Conservation (phyloP, 2,329 filamentous ascomycete species). For the Cryphonectria naterciae region DNA sequence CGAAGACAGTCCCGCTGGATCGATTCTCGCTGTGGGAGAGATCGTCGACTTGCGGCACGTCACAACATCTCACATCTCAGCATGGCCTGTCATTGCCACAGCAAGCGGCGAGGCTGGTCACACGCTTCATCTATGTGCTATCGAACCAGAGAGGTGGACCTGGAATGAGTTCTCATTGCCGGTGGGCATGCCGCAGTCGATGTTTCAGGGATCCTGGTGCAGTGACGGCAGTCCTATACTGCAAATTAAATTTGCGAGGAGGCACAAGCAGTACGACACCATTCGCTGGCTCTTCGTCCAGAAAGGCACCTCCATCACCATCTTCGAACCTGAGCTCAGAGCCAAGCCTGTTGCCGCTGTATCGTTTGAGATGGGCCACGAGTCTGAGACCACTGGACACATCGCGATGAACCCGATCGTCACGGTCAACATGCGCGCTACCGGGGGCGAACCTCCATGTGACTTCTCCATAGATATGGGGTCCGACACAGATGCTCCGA, state of each 20-base stretch:
- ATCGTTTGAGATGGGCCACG: slow-evolving; percentile 25
- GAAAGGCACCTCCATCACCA: slow-evolving; percentile 53
- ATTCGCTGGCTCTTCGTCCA: slow-evolving; percentile 59
- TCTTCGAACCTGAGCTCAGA: slow-evolving; percentile 57
- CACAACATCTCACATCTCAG: slow-evolving; percentile 29
- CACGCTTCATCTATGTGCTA: slow-evolving; percentile 57
- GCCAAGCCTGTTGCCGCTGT: slow-evolving; percentile 39
- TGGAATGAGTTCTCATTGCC: slow-evolving; percentile 46
- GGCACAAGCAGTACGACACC: slow-evolving; percentile 41
- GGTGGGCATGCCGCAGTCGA: slow-evolving; percentile 15
- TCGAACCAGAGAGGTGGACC: slow-evolving; percentile 56
- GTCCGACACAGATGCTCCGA: slow-evolving; percentile 53
- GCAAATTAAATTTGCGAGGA: slow-evolving; percentile 54
- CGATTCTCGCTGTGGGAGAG: slow-evolving; percentile 61
- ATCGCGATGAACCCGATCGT: slow-evolving; percentile 61
- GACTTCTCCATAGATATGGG: slow-evolving; percentile 69
- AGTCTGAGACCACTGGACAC: slow-evolving; percentile 47
- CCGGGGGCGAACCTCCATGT: slow-evolving; percentile 59
- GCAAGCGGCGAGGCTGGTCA: slow-evolving; percentile 62
- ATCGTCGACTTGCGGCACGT: slow-evolving; percentile 47
- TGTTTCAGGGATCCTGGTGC: slow-evolving; percentile 55
- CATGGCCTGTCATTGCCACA: slow-evolving; percentile 48
- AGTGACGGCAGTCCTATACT: slow-evolving; percentile 55
- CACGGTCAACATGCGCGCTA: slow-evolving; percentile 54
- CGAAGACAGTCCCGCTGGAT: slow-evolving; percentile 33